phyloP scores from a whole-genome alignment of 768 basidiomycete species.

The Inosperma sp. region DNA sequence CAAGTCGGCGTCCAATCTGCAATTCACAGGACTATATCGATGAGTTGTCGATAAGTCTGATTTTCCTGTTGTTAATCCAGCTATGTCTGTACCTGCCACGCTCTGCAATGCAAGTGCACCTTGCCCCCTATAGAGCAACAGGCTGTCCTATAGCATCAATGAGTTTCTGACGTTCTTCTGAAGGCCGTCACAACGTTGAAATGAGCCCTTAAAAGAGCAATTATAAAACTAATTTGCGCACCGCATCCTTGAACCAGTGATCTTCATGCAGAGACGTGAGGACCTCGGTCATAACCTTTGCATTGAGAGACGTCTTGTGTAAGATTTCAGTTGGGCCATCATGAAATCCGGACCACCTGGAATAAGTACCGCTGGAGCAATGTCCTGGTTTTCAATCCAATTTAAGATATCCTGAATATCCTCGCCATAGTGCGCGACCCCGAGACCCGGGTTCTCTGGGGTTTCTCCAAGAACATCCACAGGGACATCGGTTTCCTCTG shows the following conservation, averaged over 20 bases:
- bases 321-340: neutral
- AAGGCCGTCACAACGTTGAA: neutral
- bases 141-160: neutral
- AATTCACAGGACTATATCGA: too few relatives aligned
- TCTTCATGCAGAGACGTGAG: neutral
- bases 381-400: neutral
- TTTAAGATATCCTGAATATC: neutral
- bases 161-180: neutral
- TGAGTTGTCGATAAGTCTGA: too few relatives aligned
- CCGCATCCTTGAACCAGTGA: neutral
- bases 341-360: slow-evolving; percentile 1
- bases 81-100: too few relatives aligned
- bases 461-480: neutral
- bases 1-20: too few relatives aligned
- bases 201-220: neutral
- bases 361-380: neutral
- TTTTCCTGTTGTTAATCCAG: too few relatives aligned
- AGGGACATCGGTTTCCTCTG: neutral
- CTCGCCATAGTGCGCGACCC: neutral
- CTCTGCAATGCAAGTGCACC: too few relatives aligned
- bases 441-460: slow-evolving; percentile 2
- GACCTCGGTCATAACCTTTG: neutral
- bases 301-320: neutral
- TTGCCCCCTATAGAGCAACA: too few relatives aligned
- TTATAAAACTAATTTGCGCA: neutral